phyloP scores from a whole-genome alignment of 257 asterid species.

The Nicotiana tomentosiformis region DNA sequence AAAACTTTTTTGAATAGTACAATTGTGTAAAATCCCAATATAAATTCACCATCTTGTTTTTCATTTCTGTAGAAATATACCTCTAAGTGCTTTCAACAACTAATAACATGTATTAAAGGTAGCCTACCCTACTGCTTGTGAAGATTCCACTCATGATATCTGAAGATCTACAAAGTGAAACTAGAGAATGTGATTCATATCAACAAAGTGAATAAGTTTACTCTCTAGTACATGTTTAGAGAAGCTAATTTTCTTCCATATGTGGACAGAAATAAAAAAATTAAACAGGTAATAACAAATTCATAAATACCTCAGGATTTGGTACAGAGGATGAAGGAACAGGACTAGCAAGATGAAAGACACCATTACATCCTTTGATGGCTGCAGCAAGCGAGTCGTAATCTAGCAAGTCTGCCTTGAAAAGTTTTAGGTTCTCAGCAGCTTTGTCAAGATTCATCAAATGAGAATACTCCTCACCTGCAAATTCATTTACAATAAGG shows the following conservation, averaged over 20 bases:
- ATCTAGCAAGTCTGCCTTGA: slow-evolving; percentile 71
- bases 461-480: slow-evolving; percentile 59
- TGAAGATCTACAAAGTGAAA: neutral
- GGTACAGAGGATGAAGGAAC: slow-evolving; percentile 58
- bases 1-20: neutral
- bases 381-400: slow-evolving; percentile 55
- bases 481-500: neutral
- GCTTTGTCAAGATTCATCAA: slow-evolving; percentile 49
- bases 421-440: slow-evolving; percentile 45
- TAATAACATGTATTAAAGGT: neutral
- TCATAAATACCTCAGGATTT: slow-evolving; percentile 58
- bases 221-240: neutral
- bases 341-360: slow-evolving; percentile 78
- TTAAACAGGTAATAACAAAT: neutral
- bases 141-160: neutral
- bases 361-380: slow-evolving; percentile 64
- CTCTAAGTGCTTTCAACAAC: neutral
- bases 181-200: neutral
- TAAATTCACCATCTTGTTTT: neutral
- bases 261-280: neutral
- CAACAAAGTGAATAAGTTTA: neutral
- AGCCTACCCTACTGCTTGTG: neutral
- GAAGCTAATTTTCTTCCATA: neutral
- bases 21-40: neutral
- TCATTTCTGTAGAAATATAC: neutral